phyloP scores from a whole-genome alignment of 345 rosid genomes.

The Pistacia integerrima region DNA sequence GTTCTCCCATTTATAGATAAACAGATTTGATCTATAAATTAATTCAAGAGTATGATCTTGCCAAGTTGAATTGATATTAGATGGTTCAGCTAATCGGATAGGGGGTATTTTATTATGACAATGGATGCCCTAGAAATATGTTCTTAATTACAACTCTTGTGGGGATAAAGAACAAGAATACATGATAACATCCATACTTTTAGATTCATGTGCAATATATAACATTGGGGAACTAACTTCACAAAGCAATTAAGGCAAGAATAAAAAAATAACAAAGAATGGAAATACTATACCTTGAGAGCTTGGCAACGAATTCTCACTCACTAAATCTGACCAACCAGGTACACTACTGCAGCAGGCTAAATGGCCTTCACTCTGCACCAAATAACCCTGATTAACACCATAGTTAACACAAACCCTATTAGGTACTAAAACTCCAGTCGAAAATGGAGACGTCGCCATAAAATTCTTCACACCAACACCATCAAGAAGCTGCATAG shows the following conservation, averaged over 20 bases:
- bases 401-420: constrained; percentile 52
- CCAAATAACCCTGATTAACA: constrained; percentile 31
- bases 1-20: background rate
- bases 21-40: too few relatives aligned
- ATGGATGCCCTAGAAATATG: too few relatives aligned
- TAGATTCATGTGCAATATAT: background rate
- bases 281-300: constrained; percentile 45
- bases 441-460: constrained; percentile 68
- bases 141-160: too few relatives aligned
- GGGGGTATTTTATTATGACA: background rate
- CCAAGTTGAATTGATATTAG: too few relatives aligned
- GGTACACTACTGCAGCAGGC: constrained; percentile 37
- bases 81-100: too few relatives aligned
- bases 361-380: constrained; percentile 23
- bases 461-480: constrained; percentile 43
- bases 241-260: constrained; percentile 2
- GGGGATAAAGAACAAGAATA: too few relatives aligned
- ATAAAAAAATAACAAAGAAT: background rate
- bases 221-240: background rate
- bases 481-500: constrained; percentile 45
- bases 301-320: constrained; percentile 53
- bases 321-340: constrained; percentile 59
- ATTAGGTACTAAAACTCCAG: constrained; percentile 68
- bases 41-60: too few relatives aligned
- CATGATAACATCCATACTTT: too few relatives aligned